Percentiles rank a stretch among this genome's conserved stretches.
Evolutionary conservation across 331 rosid species (phyloP).

Genomic region (Saraca asoca): DNA sequence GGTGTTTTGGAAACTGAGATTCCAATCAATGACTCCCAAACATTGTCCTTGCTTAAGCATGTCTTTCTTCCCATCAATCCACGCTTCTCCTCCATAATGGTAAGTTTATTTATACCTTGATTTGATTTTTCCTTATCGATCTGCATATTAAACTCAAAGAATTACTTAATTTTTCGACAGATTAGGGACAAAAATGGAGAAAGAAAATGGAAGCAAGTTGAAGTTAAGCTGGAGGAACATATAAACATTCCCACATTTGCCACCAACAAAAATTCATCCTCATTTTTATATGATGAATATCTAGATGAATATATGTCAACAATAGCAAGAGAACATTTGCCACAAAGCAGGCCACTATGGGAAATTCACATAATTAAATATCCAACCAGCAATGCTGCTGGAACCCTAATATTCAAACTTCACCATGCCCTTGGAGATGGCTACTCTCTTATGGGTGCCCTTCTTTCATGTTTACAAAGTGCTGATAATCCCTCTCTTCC

Average conservation of each 20-base stretch:
- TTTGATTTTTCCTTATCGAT: too few relatives aligned
- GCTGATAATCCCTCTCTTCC: slow-evolving; percentile 45
- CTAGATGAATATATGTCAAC: slow-evolving; percentile 44
- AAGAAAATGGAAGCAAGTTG: slow-evolving; percentile 46
- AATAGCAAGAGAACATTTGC: slow-evolving; percentile 41
- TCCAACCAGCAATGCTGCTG: slow-evolving; percentile 45
- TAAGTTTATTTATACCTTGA: not conserved
- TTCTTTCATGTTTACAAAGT: slow-evolving; percentile 54
- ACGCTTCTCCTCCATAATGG: slow-evolving; percentile 63
- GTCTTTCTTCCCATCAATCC: slow-evolving; percentile 49
- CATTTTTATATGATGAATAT: slow-evolving; percentile 33
- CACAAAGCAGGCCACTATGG: slow-evolving; percentile 46
- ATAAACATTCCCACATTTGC: slow-evolving; percentile 37
- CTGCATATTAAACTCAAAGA: too few relatives aligned
- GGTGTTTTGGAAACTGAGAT: slow-evolving; percentile 45
- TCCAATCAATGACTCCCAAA: slow-evolving; percentile 33
- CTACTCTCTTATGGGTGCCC: slow-evolving; percentile 53
- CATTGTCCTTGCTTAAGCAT: slow-evolving; percentile 24
- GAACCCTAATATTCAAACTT: slow-evolving; percentile 47
- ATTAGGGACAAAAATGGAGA: slow-evolving; percentile 35
- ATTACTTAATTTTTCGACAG: slow-evolving; percentile 26
- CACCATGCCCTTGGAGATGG: slow-evolving; percentile 68
- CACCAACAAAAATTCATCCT: slow-evolving; percentile 8
- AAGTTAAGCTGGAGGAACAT: slow-evolving; percentile 45
- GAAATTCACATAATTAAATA: slow-evolving; percentile 50